Conservation (phyloP, 257 asterid species). For the Plantago elongata region DNA sequence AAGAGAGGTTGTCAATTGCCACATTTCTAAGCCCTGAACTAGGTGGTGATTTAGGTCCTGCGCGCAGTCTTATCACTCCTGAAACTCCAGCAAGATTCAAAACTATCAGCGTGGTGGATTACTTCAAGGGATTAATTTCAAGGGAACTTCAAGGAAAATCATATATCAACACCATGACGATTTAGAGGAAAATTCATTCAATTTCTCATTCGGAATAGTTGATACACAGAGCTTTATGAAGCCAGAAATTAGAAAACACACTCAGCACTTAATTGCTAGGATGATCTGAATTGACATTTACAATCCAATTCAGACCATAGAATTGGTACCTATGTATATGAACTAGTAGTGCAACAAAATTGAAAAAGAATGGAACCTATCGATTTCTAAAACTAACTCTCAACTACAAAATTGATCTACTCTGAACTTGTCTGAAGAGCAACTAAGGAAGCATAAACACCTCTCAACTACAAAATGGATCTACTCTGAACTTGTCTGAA, state of each 20-base stretch:
- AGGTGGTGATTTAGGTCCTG: conserved; percentile 31
- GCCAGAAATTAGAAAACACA: no score
- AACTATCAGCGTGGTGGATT: conserved; percentile 29
- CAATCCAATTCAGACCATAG: neutral
- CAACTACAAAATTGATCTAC: neutral
- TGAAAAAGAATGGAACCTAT: no score
- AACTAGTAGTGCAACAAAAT: no score
- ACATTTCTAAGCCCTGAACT: conserved; percentile 28
- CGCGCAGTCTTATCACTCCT: conserved; percentile 32
- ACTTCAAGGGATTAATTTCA: conserved; percentile 23
- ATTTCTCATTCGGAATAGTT: no score
- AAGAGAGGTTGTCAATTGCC: conserved; percentile 43
- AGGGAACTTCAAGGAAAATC: conserved; percentile 48
- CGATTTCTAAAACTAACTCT: neutral
- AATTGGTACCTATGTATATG: no score
- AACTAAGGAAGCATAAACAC: conserved; percentile 64
- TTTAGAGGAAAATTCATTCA: conserved; percentile 1
- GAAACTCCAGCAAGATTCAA: conserved; percentile 40
- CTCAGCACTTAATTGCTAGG: neutral
- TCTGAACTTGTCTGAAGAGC: conserved; percentile 49
- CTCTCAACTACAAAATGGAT: conserved; percentile 13
- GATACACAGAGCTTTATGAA: neutral
- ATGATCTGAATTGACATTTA: neutral
- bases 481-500: conserved; percentile 38
- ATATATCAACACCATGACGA: conserved; percentile 34